Conservation (phyloP, 2,329 filamentous ascomycete genomes). For the Trichoderma sp. region DNA sequence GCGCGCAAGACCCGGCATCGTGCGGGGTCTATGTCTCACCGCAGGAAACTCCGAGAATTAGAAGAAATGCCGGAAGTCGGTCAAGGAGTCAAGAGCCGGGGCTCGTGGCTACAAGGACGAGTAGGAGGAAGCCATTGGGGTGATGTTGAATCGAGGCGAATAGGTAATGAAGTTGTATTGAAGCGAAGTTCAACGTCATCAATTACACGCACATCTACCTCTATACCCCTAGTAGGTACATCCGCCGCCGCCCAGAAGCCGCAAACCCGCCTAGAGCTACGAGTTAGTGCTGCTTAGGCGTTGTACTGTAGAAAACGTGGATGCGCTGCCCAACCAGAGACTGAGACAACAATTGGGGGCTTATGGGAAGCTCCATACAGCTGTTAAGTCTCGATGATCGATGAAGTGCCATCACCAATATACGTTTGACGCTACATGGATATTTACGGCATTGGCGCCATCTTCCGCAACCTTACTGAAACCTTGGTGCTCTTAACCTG, state of each 20-base stretch:
- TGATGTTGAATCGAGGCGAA: constrained; percentile 16
- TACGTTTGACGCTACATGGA: not conserved
- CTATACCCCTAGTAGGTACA: not conserved
- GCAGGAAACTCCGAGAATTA: not conserved
- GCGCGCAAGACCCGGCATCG: constrained; percentile 75
- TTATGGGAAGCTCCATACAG: not conserved
- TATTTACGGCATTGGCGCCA: not conserved
- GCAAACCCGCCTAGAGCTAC: not conserved
- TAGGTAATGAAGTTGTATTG: not conserved
- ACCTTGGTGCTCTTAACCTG: not conserved
- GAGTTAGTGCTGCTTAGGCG: not conserved
- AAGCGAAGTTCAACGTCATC: constrained; percentile 9
- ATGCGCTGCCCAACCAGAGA: not conserved
- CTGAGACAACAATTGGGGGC: not conserved
- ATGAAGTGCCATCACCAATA: not conserved
- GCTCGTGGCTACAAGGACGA: constrained; percentile 10
- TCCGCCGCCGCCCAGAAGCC: not conserved
- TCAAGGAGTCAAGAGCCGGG: not conserved
- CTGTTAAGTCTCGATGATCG: not conserved
- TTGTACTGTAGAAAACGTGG: not conserved
- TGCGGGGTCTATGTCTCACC: constrained; percentile 25
- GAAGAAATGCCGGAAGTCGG: not conserved
- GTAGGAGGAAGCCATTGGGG: constrained; percentile 1
- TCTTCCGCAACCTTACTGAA: not conserved
- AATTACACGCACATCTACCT: not conserved